Base-by-base conservation (phyloP, 2,329 filamentous ascomycete genomes). In the Fusarium armeniacum region DNA sequence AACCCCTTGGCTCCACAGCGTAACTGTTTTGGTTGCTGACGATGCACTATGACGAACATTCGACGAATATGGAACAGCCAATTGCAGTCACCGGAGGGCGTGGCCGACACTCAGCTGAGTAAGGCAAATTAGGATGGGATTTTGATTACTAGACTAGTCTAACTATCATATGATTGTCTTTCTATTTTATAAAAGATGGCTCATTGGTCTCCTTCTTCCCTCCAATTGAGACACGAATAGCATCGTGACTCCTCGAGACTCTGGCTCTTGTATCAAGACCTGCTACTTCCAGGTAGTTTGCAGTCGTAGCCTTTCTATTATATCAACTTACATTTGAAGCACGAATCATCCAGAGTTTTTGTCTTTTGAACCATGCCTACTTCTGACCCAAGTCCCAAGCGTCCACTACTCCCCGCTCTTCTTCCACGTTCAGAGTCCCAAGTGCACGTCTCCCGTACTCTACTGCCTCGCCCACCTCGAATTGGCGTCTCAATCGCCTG, bases 361-460 rank as follows among this genome's bases (percentile, higher is more conserved):
- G 6, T 35, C 20, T 24, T 18, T 1, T 13, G 18, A 20, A 15
- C 1, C 16, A 67, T 67, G 64, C 11, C 57, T 6, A 5, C 12
- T 1, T 16, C 10, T 5, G 24, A 36, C 12, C 32, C 41, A 33
- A 3, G 6, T 20, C 20, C 22, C 4, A 44, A 45, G 5, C 62
- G 63, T 6, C 6, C 18, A 24, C 43, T 67, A 20, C 58, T 67
- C 12, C 63, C 64, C 11, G 41, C 63, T n/a, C 1, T 6, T 8
- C 6, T 6, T 8, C 6, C 44, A 4, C 16, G 16, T 12, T 9
- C 26, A 15, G 26, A 18, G 4, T 33, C 22, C 5, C 36, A 13
- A 11, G 10, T 4, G 1, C 16, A 47, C 12, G 5, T 3, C 30
- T 20, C 28, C 11, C 58, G 18, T 2, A 1, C 6, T 1, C 0